A percentile compares a stretch with the other conserved stretches of the same genome.
Conservation (phyloP, 2,329 filamentous ascomycete species). For the Emergomyces africanus region DNA sequence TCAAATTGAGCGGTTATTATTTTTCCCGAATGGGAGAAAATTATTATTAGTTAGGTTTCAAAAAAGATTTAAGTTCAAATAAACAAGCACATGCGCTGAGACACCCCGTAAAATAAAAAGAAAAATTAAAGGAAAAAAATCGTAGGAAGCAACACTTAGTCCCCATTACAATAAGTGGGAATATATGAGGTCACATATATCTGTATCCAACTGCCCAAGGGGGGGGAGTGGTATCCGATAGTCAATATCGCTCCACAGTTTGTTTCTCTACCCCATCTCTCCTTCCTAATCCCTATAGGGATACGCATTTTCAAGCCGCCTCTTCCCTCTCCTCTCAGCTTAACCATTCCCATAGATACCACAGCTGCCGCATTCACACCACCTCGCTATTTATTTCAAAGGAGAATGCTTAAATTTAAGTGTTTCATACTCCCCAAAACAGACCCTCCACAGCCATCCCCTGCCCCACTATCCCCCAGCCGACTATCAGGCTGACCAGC, state of each 20-base stretch:
- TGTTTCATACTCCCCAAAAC: constrained; percentile 29
- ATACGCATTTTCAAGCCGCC: background rate
- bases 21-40: background rate
- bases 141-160: background rate
- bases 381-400: background rate
- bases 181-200: background rate
- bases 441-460: constrained; percentile 30
- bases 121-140: background rate
- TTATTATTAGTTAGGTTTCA: background rate
- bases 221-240: background rate
- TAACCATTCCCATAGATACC: background rate
- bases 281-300: too few relatives aligned
- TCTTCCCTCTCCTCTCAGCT: background rate
- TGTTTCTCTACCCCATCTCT: background rate
- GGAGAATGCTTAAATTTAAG: background rate
- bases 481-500: constrained; percentile 37
- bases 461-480: constrained; percentile 34
- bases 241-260: background rate
- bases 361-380: background rate
- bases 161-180: background rate
- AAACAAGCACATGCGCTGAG: background rate
- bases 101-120: background rate
- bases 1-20: too few relatives aligned
- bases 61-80: background rate
- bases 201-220: background rate